Base-by-base conservation (phyloP, 805 yeast species). In the Candida schatavii region DNA sequence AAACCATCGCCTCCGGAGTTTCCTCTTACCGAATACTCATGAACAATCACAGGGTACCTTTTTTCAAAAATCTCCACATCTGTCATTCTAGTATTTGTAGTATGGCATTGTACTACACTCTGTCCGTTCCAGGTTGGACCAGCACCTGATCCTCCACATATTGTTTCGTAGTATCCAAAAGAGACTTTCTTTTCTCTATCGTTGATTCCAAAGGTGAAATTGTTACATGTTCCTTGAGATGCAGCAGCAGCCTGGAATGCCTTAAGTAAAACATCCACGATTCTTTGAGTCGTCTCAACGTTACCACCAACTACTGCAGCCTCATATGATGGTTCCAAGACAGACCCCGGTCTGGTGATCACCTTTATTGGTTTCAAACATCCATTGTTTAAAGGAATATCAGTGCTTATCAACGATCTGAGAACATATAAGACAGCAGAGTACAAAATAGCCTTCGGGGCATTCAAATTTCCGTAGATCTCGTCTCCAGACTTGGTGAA, bases 141-240 rank as follows among this genome's bases (percentile, higher is more conserved):
- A 2, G 97, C 97, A 38, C 97, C 97, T 34, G 89, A 85, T 0
- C 97, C 97, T 45, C 97, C 97, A 44, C 96, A 93, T 46, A 90
- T 88, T 0, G 97, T 90, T 59, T 89, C 97, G 59, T 89, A 89
- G 60, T 89, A 89, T 0, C 97, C 96, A 61, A 88, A 88, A 0
- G 90, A 88, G 43, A 75, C 72, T 6, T 65, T 60, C 44, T 76
- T 75, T 9, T 48, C 48, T 10, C 51, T 49, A 36, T 88, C 91
- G 46, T 83, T 87, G 21, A 77, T 78, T 19, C 97, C 97, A 68
- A 90, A 91, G 0, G 97, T 90, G 52, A 91, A 79, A 64, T 91
- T 93, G 64, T 93, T 91, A 61, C 96, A 88, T 45, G 93, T 89
- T 33, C 97, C 97, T 64, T 91, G 98, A 1, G 97, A 89, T 49